Conservation (phyloP, 805 yeast genomes). For the Hermanozyma aechmeae region DNA sequence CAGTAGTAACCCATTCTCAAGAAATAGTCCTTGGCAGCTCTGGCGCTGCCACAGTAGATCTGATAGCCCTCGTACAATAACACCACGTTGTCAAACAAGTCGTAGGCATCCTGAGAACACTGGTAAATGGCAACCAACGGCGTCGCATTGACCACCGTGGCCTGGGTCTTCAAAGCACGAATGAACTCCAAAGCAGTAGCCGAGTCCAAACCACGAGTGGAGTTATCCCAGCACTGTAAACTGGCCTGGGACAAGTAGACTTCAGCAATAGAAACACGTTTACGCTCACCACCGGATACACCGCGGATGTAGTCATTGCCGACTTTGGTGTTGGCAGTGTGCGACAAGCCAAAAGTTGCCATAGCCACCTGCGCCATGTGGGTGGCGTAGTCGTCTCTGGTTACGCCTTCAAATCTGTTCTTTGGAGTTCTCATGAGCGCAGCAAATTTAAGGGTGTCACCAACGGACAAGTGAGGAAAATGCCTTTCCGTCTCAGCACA, state of each 20-base stretch:
- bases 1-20: constrained; percentile 53
- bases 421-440: constrained; percentile 39
- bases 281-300: constrained; percentile 66
- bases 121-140: constrained; percentile 61
- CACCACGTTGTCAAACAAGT: constrained; percentile 52
- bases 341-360: constrained; percentile 44
- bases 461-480: constrained; percentile 47
- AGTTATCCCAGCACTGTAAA: constrained; percentile 56
- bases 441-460: constrained; percentile 48
- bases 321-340: constrained; percentile 48
- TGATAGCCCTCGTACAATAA: constrained; percentile 55
- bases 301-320: constrained; percentile 62
- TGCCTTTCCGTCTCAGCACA: constrained; percentile 50
- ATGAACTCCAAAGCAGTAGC: constrained; percentile 62
- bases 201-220: constrained; percentile 64
- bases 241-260: constrained; percentile 42
- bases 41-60: constrained; percentile 48
- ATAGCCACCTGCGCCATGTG: constrained; percentile 34
- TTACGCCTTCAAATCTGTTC: constrained; percentile 22
- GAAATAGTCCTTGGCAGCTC: constrained; percentile 45
- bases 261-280: constrained; percentile 64
- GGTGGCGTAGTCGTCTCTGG: constrained; percentile 24
- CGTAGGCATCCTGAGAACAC: constrained; percentile 57
- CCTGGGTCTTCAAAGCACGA: constrained; percentile 49
- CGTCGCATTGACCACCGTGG: constrained; percentile 43